Base-by-base conservation (phyloP, 2,329 filamentous ascomycete genomes). In the Fusarium subglutinans region DNA sequence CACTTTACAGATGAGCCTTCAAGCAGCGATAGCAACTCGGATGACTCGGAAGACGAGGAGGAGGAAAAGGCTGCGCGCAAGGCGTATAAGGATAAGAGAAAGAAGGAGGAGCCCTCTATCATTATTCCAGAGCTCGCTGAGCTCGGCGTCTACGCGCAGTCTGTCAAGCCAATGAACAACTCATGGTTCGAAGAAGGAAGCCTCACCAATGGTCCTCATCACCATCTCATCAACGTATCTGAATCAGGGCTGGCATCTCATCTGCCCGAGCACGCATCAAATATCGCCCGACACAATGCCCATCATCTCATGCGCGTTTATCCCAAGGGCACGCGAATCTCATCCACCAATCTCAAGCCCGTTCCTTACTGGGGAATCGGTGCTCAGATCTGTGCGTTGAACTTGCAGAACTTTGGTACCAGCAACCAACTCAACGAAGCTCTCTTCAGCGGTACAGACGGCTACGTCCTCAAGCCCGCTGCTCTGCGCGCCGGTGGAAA, bases 161-260 rank as follows among this genome's bases (percentile, higher is more conserved):
- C 90, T 1, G 90, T 93, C 63, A 93, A 93, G 78, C 91, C 91
- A 2, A 81, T 82, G 62, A 87, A 93, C 80, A 89, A 90, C 75
- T 90, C 90, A 1, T 93, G 91, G 91, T 92, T 87, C 77, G 87
- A 89, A 24, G 76, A 82, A 8, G 84, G 83, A 6, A 73, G 81
- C 22, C 80, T 88, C 33, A 78, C 85, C 78, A 89, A 92, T 63
- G 88, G 86, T 0, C 90, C 90, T 38, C 89, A 91, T 69, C 88
- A 92, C 76, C 90, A 91, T 65, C 87, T 92, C 70, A 91, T 92
- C 85, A 93, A 93, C 76, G 87, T 93, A 7, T 93, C 91, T 5
- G 91, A 93, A 79, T 87, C 86, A 2, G 89, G 89, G 0, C 82
- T 93, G 2, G 81, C 84, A 7, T 78, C 83, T 4, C 85, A 90